phyloP scores from a whole-genome alignment of 768 basidiomycete species.

The Nidularia pulvinata region DNA sequence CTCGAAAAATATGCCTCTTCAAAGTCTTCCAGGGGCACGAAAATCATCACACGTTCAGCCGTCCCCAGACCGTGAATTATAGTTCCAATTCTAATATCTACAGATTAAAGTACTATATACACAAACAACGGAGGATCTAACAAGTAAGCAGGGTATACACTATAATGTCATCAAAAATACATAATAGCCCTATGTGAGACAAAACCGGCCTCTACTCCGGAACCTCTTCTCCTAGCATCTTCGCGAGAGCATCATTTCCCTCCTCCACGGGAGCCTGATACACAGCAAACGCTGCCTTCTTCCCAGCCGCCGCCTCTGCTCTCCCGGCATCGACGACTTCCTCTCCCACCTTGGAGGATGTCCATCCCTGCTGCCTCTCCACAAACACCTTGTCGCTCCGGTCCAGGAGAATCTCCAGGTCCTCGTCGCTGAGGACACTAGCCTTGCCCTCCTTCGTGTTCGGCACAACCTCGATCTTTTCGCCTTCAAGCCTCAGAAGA shows the following conservation, averaged over 20 bases:
- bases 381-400: slow-evolving; percentile 73
- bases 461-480: slow-evolving; percentile 87
- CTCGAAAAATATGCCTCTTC: too few species aligned
- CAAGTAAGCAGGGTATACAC: not conserved
- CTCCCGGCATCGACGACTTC: slow-evolving; percentile 8
- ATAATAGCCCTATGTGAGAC: not conserved
- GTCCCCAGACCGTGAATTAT: too few species aligned
- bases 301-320: slow-evolving; percentile 14
- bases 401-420: slow-evolving; percentile 82
- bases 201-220: not conserved
- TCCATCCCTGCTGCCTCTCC: slow-evolving; percentile 76
- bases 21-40: too few species aligned
- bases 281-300: slow-evolving; percentile 73
- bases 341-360: slow-evolving; percentile 28
- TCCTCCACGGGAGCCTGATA: slow-evolving; percentile 66
- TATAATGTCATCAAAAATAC: not conserved
- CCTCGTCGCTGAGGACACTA: slow-evolving; percentile 78
- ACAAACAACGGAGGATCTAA: not conserved
- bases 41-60: too few species aligned
- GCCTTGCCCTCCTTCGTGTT: slow-evolving; percentile 68
- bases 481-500: slow-evolving; percentile 79
- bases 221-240: slow-evolving; percentile 57
- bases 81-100: too few species aligned
- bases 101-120: not conserved
- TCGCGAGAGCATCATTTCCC: slow-evolving; percentile 69